Evolutionary conservation across 176 grass and related monocot genomes (phyloP).

Genomic region (Phragmites australis): DNA sequence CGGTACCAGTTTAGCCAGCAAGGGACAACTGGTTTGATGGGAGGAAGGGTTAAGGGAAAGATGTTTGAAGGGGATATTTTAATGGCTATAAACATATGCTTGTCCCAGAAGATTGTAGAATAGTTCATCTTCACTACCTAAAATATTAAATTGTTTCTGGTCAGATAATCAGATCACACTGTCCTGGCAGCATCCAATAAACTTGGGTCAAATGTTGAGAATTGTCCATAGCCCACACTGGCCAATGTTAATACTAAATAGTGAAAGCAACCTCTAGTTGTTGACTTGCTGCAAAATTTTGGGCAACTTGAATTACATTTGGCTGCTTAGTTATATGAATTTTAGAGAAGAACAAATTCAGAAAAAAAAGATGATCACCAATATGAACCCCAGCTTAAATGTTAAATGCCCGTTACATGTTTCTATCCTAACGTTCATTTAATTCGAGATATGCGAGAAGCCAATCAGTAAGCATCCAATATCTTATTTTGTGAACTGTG

Average conservation of each 20-base stretch:
- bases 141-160: background rate
- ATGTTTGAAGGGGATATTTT: background rate
- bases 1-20: background rate
- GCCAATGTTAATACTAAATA: background rate
- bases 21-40: background rate
- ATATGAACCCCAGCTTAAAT: background rate
- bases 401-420: background rate
- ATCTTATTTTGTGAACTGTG: slow-evolving; percentile 2
- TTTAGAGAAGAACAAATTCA: background rate
- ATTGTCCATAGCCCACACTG: background rate
- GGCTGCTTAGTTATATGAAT: background rate
- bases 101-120: background rate
- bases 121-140: background rate
- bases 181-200: background rate
- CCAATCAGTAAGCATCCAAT: background rate
- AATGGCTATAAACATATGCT: background rate
- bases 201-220: background rate
- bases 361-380: background rate
- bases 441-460: background rate
- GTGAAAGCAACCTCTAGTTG: background rate
- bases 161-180: background rate
- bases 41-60: background rate
- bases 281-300: background rate
- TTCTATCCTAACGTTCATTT: background rate
- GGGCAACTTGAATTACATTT: slow-evolving; percentile 19